These are phyloP conservation scores for Wickerhamiella alocasiicola DNA, from an alignment of 805 yeast species.

Conservation along the genomic window DNA sequence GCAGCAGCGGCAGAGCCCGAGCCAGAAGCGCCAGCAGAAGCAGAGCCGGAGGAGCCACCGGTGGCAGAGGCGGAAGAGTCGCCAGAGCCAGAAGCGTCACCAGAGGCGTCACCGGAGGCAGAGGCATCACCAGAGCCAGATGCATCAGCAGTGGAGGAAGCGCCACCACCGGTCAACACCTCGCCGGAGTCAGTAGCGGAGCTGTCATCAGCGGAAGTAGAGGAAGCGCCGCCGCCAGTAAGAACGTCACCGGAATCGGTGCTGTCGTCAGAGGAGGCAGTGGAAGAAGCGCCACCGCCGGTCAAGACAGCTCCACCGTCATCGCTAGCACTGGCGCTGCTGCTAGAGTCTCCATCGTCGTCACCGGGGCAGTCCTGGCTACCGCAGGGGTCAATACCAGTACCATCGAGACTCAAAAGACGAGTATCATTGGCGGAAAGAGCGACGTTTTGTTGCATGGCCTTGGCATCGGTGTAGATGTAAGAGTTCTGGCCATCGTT, in stretches of 20 bases:
- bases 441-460: slow-evolving; percentile 35
- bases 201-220: slow-evolving; percentile 12
- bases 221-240: slow-evolving; percentile 13
- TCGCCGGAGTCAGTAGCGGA: slow-evolving; percentile 9
- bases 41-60: slow-evolving; percentile 6
- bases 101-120: slow-evolving; percentile 12
- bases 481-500: slow-evolving; percentile 40
- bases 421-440: slow-evolving; percentile 52
- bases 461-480: slow-evolving; percentile 40
- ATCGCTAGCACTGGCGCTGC: slow-evolving; percentile 17
- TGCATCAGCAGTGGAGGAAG: slow-evolving; percentile 2
- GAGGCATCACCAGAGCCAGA: slow-evolving; percentile 9
- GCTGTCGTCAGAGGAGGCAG: slow-evolving; percentile 8
- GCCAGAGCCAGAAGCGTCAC: slow-evolving; percentile 5
- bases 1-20: slow-evolving; percentile 14
- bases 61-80: slow-evolving; percentile 10
- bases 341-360: slow-evolving; percentile 11
- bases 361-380: too few species aligned
- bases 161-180: slow-evolving; percentile 13
- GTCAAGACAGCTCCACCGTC: slow-evolving; percentile 13
- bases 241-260: slow-evolving; percentile 12
- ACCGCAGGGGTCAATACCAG: slow-evolving; percentile 43
- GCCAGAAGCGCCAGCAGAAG: slow-evolving; percentile 11
- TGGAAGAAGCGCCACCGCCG: slow-evolving; percentile 10
- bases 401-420: slow-evolving; percentile 46